Evolutionary conservation across 257 asterid species (phyloP).

Genomic region (Scutellaria galericulata): DNA sequence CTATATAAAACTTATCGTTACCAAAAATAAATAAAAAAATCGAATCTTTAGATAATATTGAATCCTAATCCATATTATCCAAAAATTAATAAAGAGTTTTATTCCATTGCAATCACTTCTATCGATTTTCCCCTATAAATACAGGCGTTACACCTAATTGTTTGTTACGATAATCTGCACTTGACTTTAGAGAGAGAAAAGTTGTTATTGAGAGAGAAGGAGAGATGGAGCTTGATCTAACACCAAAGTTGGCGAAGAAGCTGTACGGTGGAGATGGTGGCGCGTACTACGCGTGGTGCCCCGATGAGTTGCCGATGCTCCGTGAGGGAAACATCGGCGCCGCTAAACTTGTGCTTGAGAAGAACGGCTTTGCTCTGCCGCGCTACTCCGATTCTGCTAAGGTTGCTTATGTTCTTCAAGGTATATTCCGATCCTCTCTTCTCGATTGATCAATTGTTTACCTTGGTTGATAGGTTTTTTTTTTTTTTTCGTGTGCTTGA

Average conservation of each 20-base stretch:
- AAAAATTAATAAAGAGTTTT: not conserved
- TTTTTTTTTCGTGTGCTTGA: constrained; percentile 20
- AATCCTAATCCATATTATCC: not conserved
- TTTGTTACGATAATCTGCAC: not conserved
- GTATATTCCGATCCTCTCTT: constrained; percentile 34
- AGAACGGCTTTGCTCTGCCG: constrained; percentile 55
- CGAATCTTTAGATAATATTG: no score
- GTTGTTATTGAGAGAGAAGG: constrained; percentile 38
- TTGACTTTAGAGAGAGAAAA: constrained; percentile 25
- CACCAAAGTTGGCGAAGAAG: constrained; percentile 55
- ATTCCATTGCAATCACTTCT: not conserved
- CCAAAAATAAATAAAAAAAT: no score
- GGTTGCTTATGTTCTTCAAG: constrained; percentile 67
- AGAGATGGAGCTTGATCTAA: constrained; percentile 58
- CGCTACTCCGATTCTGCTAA: constrained; percentile 63
- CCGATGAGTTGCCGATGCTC: constrained; percentile 57
- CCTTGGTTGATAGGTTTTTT: not conserved
- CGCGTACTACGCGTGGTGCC: constrained; percentile 53
- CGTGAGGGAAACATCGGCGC: constrained; percentile 61
- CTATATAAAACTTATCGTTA: not conserved
- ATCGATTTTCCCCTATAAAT: constrained; percentile 33
- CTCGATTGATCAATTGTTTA: constrained; percentile 6
- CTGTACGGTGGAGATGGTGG: constrained; percentile 58
- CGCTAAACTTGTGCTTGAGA: constrained; percentile 48
- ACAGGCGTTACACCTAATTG: not conserved